Evolutionary conservation across 768 basidiomycete genomes (phyloP), one percentile per base, ranked within the genome.

Genomic region (Boletus patriciae): DNA sequence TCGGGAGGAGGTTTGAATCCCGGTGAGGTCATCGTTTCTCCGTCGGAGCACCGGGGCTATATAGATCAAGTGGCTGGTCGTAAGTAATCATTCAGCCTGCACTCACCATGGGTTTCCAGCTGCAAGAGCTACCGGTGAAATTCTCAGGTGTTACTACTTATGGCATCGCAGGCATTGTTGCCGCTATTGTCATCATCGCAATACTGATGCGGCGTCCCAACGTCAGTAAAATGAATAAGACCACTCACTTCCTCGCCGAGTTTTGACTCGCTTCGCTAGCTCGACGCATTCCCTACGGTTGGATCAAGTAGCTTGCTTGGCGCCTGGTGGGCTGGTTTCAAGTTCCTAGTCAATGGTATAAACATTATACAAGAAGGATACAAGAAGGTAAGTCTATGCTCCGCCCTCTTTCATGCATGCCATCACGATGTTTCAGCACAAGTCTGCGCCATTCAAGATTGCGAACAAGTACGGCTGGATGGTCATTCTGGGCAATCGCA

Each of bases 281-380:
- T 71, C 19, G 55, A 66, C 18, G 51, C 48, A 25, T 64, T 76
- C 8, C 75, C 75, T 0, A 62, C 72, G 0, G 54, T 72, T 3
- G 72, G 72, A 13, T 57, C 56, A 4, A 64, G 58, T 7, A 46
- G 55, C 15, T 37, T 33, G 15, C 36, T 73, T 4, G 58, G 69
- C 19, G 69, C 70, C 8, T 74, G 66, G 55, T 52, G 57, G 23
- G 59, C 55, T 8, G 59, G 63, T 3, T 50, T 62, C 12, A 59
- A 46, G 18, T 67, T 54, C 23, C 6, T 67, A 4, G 52, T 34
- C 25, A 50, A 66, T 29, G 65, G 46, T 4, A 12, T 34, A 6
- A 49, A 63, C 9, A 43, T 72, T n/a, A 31, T 76, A 6, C 68
- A 69, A 49, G 67, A 73, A 53, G 74, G 73, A 2, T 75, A 73